A percentile compares a stretch with the other conserved stretches of the same genome.
These are phyloP conservation scores for Phytophthora syringae DNA, from an alignment of 352 stramenopile genomes.

Conservation along the genomic window DNA sequence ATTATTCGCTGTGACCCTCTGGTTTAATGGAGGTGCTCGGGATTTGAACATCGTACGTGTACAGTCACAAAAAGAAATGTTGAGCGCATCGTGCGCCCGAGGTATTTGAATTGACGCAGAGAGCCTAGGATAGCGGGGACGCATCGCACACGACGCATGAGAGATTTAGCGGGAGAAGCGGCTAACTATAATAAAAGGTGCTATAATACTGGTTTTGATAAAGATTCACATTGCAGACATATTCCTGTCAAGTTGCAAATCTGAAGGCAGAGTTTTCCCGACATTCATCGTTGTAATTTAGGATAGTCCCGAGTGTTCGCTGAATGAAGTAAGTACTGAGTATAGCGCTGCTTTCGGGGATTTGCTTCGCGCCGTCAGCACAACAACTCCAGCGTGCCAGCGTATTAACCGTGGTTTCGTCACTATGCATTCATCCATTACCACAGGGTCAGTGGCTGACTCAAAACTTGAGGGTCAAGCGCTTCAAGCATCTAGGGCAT, in stretches of 20 bases:
- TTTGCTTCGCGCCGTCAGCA: too few species aligned
- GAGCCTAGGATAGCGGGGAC: background rate
- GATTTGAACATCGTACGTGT: background rate
- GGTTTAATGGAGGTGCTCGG: background rate
- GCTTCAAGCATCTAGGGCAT: background rate
- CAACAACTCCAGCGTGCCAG: background rate
- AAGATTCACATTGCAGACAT: too few species aligned
- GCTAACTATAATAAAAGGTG: background rate
- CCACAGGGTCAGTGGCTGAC: background rate
- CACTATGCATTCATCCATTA: background rate
- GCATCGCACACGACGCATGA: background rate
- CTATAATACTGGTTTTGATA: too few species aligned
- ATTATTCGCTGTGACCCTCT: too few species aligned
- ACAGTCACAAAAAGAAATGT: background rate
- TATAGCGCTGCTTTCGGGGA: too few species aligned
- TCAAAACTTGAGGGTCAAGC: background rate
- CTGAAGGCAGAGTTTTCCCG: background rate
- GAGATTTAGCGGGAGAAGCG: background rate
- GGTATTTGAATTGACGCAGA: background rate
- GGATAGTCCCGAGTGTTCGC: background rate
- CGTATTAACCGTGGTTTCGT: background rate
- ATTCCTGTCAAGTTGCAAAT: constrained; percentile 3
- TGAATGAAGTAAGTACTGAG: too few species aligned
- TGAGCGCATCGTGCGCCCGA: background rate
- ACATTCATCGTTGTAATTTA: too few species aligned